Evolutionary conservation across 169 alveolate species (phyloP), one percentile per base, ranked within the genome.

Genomic region (Theileria annulata): DNA sequence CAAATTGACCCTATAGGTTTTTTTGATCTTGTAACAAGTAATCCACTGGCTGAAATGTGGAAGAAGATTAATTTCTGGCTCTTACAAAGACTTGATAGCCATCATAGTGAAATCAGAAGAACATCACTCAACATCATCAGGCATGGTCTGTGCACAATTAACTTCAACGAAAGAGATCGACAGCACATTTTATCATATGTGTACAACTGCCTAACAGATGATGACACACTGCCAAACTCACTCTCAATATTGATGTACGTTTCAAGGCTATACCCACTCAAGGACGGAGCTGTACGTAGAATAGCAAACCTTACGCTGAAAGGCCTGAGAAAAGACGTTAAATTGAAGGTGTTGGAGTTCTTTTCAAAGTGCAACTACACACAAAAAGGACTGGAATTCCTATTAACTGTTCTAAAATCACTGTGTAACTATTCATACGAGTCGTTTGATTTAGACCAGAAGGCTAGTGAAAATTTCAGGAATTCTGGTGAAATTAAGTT

Each of bases 231-330:
- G 3, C 31, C 56, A 4, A 15, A 51, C 17, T 76, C 85, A 48
- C 62, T 80, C 66, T 56, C 27, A 13, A 71, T 72, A 12, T 19
- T 80, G 2, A 62, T n/a, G 17, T 21, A 67, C 19, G 56, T 59
- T 23, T 80, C 88, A 10, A 73, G 67, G 27, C n/a, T 80, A 9
- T 74, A 80, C 67, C 88, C 88, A 8, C 71, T 80, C 8, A 80
- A 80, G 74, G 88, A 80, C 62, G 88, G 88, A 9, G 88, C 88
- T 5, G 88, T 80, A 0, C 1, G 56, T 30, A 60, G 77, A 47
- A 64, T 80, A 58, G 51, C 85, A 27, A 80, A 35, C 54, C 70
- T 80, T 3, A 80, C 88, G 10, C 79, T 80, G 3, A 80, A 80
- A 35, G 88, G 88, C 25, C 35, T 69, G 37, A 77, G 71, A 13